These are phyloP conservation scores for Wickerhamomyces xylosicus DNA, from an alignment of 805 yeast species.

Conservation along the genomic window DNA sequence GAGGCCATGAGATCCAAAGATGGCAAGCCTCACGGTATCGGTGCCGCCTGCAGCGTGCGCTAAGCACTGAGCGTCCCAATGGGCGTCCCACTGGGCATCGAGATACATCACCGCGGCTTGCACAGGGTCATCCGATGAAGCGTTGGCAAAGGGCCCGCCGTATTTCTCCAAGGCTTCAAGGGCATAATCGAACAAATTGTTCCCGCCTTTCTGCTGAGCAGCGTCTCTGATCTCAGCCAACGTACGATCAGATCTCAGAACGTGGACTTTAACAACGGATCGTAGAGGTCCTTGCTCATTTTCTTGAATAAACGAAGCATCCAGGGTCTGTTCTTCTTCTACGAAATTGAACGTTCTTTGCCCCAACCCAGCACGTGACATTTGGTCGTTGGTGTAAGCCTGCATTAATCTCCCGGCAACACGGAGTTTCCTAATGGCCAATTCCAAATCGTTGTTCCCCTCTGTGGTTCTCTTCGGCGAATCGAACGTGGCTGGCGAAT, in stretches of 20 bases:
- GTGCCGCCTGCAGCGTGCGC: constrained; percentile 94
- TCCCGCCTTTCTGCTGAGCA: constrained; percentile 81
- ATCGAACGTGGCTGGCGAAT: constrained; percentile 63
- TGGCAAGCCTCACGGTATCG: constrained; percentile 62
- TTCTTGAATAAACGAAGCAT: constrained; percentile 42
- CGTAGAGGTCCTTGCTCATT: constrained; percentile 23
- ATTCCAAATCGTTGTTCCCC: constrained; percentile 53
- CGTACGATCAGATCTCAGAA: constrained; percentile 57
- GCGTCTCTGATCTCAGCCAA: constrained; percentile 66
- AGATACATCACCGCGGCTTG: constrained; percentile 81
- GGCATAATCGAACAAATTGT: constrained; percentile 73
- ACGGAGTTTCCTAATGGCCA: constrained; percentile 65
- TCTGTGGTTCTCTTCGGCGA: constrained; percentile 47
- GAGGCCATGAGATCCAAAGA: constrained; percentile 88
- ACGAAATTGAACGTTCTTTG: constrained; percentile 66
- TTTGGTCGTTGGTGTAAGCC: constrained; percentile 85
- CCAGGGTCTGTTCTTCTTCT: constrained; percentile 26
- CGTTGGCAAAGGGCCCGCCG: constrained; percentile 40
- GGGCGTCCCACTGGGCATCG: constrained; percentile 77
- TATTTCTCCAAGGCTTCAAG: constrained; percentile 52
- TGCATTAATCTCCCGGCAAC: constrained; percentile 85
- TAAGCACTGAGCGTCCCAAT: constrained; percentile 42
- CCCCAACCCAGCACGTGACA: constrained; percentile 71
- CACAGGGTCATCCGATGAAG: constrained; percentile 30
- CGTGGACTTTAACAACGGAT: constrained; percentile 67